Conservation (phyloP, 2,329 filamentous ascomycete species). For the Xylariales sp. region DNA sequence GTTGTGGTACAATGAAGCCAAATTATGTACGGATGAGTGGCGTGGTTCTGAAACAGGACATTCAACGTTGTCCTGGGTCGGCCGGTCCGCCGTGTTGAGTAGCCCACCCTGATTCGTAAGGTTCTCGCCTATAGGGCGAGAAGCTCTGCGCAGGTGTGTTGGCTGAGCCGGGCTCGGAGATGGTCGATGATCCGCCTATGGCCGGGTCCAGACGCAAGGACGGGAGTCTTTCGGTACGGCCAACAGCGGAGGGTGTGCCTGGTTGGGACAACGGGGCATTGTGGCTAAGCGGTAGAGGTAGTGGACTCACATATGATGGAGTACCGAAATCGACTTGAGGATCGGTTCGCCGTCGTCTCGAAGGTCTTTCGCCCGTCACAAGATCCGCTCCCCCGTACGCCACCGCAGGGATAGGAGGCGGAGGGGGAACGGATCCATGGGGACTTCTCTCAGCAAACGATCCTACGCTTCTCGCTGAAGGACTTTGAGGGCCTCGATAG, state of each 20-base stretch:
- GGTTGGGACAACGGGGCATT: constrained; percentile 26
- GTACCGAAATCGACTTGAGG: constrained; percentile 38
- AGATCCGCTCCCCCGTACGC: constrained; percentile 36
- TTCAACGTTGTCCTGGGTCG: constrained; percentile 3
- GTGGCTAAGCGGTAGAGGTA: constrained; percentile 36
- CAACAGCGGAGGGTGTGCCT: constrained; percentile 22
- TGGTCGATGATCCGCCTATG: constrained; percentile 16
- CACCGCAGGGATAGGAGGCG: constrained; percentile 18
- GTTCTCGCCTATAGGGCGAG: constrained; percentile 25
- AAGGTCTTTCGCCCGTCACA: constrained; percentile 39
- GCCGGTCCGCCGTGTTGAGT: constrained; percentile 18
- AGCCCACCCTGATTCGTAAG: constrained; percentile 35
- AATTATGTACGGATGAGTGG: too few relatives aligned
- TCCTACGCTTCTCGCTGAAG: constrained; percentile 32
- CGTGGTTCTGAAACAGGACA: too few relatives aligned
- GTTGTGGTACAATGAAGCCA: constrained; percentile 6
- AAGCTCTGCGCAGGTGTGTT: constrained; percentile 20
- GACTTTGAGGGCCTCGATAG: constrained; percentile 48
- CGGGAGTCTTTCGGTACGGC: constrained; percentile 39
- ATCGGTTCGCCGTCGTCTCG: constrained; percentile 44
- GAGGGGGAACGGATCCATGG: constrained; percentile 20
- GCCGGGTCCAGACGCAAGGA: constrained; percentile 44
- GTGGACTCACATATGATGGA: constrained; percentile 33
- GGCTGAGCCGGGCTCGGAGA: constrained; percentile 16
- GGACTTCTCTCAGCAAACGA: constrained; percentile 36